Percentiles rank a stretch among this genome's conserved stretches.
These are phyloP conservation scores for Pichia manshurica DNA, from an alignment of 805 yeast genomes.

Conservation along the genomic window DNA sequence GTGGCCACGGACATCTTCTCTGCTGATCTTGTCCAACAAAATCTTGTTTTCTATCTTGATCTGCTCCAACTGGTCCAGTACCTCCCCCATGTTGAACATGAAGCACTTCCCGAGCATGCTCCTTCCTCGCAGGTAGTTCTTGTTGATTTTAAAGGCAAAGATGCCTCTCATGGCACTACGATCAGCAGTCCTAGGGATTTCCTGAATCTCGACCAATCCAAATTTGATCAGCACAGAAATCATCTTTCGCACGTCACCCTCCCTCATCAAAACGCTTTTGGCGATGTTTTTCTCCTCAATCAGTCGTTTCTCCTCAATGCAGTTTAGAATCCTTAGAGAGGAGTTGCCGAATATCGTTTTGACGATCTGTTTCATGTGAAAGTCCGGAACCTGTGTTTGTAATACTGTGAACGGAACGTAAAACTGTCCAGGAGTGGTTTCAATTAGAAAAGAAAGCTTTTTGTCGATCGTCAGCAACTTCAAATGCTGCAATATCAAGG, in stretches of 20 bases:
- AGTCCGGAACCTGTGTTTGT: slow-evolving; percentile 39
- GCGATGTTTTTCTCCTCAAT: slow-evolving; percentile 83
- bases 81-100: slow-evolving; percentile 47
- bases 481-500: slow-evolving; percentile 48
- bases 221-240: slow-evolving; percentile 59
- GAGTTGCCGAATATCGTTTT: slow-evolving; percentile 59
- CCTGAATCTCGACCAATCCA: slow-evolving; percentile 82
- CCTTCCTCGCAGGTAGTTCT: slow-evolving; percentile 27
- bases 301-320: slow-evolving; percentile 62
- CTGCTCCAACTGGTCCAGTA: slow-evolving; percentile 43
- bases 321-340: slow-evolving; percentile 68
- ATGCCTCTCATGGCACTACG: slow-evolving; percentile 87
- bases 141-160: slow-evolving; percentile 56
- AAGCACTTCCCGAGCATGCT: slow-evolving; percentile 37
- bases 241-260: slow-evolving; percentile 67
- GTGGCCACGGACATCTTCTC: slow-evolving; percentile 85
- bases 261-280: slow-evolving; percentile 69
- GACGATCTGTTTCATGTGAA: slow-evolving; percentile 51
- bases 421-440: slow-evolving; percentile 49
- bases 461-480: slow-evolving; percentile 52
- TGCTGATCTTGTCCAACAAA: slow-evolving; percentile 69
- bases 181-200: slow-evolving; percentile 86
- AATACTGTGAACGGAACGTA: slow-evolving; percentile 58
- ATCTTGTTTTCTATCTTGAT: slow-evolving; percentile 57
- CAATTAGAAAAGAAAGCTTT: slow-evolving; percentile 53